A percentile compares a stretch with the other conserved stretches of the same genome.
Evolutionary conservation across 2,329 filamentous ascomycete genomes (phyloP).

Genomic region (Arthrobotrys sphaeroides): DNA sequence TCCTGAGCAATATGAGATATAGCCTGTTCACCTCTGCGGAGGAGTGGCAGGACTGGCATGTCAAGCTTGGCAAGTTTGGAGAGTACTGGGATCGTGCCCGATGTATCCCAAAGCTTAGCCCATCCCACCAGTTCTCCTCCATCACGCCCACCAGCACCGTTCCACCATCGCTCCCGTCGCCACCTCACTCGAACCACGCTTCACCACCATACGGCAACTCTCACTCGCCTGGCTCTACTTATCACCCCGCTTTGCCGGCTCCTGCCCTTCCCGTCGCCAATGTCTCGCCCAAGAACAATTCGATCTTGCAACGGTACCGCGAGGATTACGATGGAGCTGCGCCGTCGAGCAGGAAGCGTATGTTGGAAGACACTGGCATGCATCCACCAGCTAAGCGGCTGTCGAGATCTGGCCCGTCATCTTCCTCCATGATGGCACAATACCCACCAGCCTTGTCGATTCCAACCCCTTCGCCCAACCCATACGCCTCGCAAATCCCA

Average conservation of each 20-base stretch:
- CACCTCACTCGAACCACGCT: slow-evolving; percentile 56
- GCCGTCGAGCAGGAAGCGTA: slow-evolving; percentile 62
- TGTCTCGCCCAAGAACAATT: slow-evolving; percentile 57
- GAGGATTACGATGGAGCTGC: slow-evolving; percentile 57
- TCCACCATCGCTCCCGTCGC: slow-evolving; percentile 57
- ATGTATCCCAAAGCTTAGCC: slow-evolving; percentile 59
- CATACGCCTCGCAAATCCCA: slow-evolving; percentile 58
- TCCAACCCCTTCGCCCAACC: slow-evolving; percentile 66
- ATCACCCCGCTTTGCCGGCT: slow-evolving; percentile 50
- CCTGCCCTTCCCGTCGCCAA: slow-evolving; percentile 44
- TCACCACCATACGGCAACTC: slow-evolving; percentile 56
- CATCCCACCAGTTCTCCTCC: slow-evolving; percentile 37
- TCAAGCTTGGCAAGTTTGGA: slow-evolving; percentile 81
- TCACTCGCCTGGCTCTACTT: slow-evolving; percentile 34
- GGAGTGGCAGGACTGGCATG: slow-evolving; percentile 88
- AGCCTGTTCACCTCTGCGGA: slow-evolving; percentile 84
- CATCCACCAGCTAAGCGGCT: slow-evolving; percentile 68
- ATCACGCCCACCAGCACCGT: slow-evolving; percentile 47
- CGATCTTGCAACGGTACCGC: slow-evolving; percentile 59
- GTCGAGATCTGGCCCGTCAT: slow-evolving; percentile 59
- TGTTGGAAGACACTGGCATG: slow-evolving; percentile 61
- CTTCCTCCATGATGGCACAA: slow-evolving; percentile 60
- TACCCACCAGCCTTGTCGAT: slow-evolving; percentile 66
- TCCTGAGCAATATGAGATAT: slow-evolving; percentile 97
- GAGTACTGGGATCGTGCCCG: slow-evolving; percentile 81